Percentiles rank a stretch among this genome's conserved stretches.
These are phyloP conservation scores for Penicillium chermesinum DNA, from an alignment of 495 filamentous ascomycete genomes.

Conservation along the genomic window DNA sequence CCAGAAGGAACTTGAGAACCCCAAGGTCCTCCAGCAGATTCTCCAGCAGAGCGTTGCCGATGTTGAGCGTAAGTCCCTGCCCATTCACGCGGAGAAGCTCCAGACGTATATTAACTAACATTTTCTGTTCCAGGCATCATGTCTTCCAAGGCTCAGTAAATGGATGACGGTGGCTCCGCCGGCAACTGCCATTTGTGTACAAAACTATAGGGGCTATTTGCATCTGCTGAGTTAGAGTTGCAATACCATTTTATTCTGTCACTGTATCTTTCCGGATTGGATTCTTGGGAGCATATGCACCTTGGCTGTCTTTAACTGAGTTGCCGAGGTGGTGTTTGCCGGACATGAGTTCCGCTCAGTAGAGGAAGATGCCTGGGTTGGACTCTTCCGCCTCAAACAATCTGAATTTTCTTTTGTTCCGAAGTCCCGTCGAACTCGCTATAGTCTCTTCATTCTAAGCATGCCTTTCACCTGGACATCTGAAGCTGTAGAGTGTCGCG, in stretches of 20 bases:
- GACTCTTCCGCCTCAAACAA: not conserved
- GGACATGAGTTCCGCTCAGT: not conserved
- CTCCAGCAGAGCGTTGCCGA: conserved; percentile 91
- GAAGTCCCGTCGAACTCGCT: not conserved
- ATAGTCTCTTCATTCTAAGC: not conserved
- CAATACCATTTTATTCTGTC: conserved; percentile 33
- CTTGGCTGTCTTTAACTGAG: not conserved
- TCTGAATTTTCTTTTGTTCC: not conserved
- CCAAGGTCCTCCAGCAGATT: conserved; percentile 89
- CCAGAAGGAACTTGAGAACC: conserved; percentile 95
- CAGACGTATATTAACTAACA: conserved; percentile 20
- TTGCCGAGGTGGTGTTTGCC: not conserved
- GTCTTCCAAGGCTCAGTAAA: conserved; percentile 50
- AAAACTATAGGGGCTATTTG: conserved; percentile 43
- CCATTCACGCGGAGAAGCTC: not conserved
- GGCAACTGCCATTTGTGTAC: conserved; percentile 42
- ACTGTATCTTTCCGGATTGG: not conserved
- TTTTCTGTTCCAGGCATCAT: conserved; percentile 48
- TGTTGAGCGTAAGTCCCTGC: conserved; percentile 78
- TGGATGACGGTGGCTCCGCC: conserved; percentile 31
- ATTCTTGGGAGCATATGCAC: not conserved
- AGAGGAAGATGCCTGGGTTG: not conserved
- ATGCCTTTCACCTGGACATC: not conserved
- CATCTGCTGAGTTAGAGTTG: conserved; percentile 41
- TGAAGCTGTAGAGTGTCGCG: too few species aligned